Base-by-base conservation (phyloP, 768 basidiomycete genomes). In the Phlegmacium glaucopus region DNA sequence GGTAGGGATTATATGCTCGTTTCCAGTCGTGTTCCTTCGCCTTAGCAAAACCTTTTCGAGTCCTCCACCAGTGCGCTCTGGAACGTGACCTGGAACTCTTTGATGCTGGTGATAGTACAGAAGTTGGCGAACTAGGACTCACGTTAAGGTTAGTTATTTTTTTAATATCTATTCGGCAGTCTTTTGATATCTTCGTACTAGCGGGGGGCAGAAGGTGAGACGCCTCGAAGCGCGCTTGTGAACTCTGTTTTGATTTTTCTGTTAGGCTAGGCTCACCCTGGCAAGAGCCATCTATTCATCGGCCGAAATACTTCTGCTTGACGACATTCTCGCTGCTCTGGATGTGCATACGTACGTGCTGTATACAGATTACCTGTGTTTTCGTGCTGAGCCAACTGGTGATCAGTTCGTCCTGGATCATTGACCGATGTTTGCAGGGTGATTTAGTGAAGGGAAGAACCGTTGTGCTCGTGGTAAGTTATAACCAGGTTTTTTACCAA, bases 331-430 rank as follows among this genome's bases (percentile, higher is more conserved):
- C 22, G 82, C 80, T 10, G 83, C 83, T 6, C 63, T 85, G 12
- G 83, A 85, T 49, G 58, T 53, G 5, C 56, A 57, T 41, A 59
- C 56, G 65, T 67, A 48, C 44, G 66, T 28, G 10, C 35, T 30
- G n/a, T n/a, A n/a, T 40, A 15, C 35, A 15, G 12, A 9, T 11
- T 26, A 25, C 15, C 27, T 36, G 11, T 44, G 38, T 40, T n/a
- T 10, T 34, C 36, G 12, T 25, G n/a, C 9, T 87, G 54, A 90
- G 87, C 0, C 11, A 65, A 77, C 94, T 35, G 84, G 82, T 57
- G 71, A 79, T 16, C 73, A 89, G 40, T 91, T 88, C 57, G 72
- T 95, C 35, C 73, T 88, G 90, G 67, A 78, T 96, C 36, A 84
- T 83, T 56, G 71, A 79, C 17, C 72, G 89, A 39, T 92, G 89